Evolutionary conservation across 768 basidiomycete genomes (phyloP).

Genomic region (Pisolithus orientalis): DNA sequence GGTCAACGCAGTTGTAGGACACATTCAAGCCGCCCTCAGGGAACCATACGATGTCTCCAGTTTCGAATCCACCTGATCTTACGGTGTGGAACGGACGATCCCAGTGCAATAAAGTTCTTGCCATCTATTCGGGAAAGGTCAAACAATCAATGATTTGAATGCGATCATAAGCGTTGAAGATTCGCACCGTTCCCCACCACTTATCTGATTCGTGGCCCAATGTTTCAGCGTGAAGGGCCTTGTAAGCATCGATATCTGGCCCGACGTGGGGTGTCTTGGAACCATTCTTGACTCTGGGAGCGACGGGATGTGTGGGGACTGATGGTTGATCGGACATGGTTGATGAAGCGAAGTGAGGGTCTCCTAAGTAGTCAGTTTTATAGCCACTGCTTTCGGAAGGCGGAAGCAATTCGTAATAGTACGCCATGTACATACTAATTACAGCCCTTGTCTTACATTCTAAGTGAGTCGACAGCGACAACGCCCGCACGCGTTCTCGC

Average conservation of each 20-base stretch:
- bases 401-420: neutral
- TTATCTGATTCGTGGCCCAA: slow-evolving; percentile 71
- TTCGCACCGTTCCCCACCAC: slow-evolving; percentile 82
- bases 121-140: slow-evolving; percentile 37
- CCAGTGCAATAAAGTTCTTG: slow-evolving; percentile 77
- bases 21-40: slow-evolving; percentile 91
- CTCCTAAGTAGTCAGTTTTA: neutral
- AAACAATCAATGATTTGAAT: neutral
- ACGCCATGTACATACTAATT: no score
- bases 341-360: neutral
- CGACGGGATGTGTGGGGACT: slow-evolving; percentile 60
- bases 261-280: slow-evolving; percentile 71
- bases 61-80: slow-evolving; percentile 71
- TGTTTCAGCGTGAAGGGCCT: slow-evolving; percentile 57
- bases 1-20: slow-evolving; percentile 96
- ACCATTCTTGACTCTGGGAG: slow-evolving; percentile 62
- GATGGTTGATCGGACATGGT: slow-evolving; percentile 35
- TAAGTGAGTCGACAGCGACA: neutral
- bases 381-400: neutral
- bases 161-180: neutral
- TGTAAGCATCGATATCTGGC: slow-evolving; percentile 74
- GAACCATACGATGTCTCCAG: slow-evolving; percentile 93
- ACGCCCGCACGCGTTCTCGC: neutral
- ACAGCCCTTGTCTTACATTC: no score
- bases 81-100: slow-evolving; percentile 87